Evolutionary conservation across 1,284 basidiomycete species (phyloP), one percentile per base, ranked within the genome.

Genomic region (Ceratobasidium sp.): DNA sequence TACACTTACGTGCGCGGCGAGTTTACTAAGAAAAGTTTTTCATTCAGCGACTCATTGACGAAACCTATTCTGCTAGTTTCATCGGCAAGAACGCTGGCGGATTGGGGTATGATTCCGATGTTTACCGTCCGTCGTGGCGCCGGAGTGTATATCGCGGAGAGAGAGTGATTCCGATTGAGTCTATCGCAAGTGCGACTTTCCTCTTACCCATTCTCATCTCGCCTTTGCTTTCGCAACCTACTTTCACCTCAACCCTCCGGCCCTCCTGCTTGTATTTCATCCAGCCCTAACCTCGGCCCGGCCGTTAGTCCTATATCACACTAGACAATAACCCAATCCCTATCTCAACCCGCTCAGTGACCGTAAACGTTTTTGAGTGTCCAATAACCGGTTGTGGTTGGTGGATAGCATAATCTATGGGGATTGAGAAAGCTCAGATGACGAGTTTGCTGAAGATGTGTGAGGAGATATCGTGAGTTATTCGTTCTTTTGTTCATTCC

Each of bases 1-100:
- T 99, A 99, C 90, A 99, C 99, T 86, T 99, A 99, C 87, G 96
- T 98, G 83, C 97, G 98, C 82, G 97, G 97, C 83, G 97, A 99
- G 87, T 99, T 99, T 94, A 94, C 87, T 94, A 97, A 86, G 97
- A 99, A 86, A 97, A 96, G 1, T 91, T 92, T 7, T 96, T 97
- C 85, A 90, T 99, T 60, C 95, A 97, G 86, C 93, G 96, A 84
- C 97, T 97, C 76, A 98, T 99, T 86, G 90, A 94, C 83, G 97
- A 99, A 86, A 96, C 97, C 1, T 99, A 99, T 89, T 89, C 92
- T 77, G 93, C 91, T 66, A 96, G 97, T n/a, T 88, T 97, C 78
- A 89, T 99, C 80, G 97, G 97, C 81, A 95, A 95, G 86, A 91
- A 98, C 85, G 94, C 97, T 0, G 99, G 97, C 86, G 94, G 94